Conservation (phyloP, 768 basidiomycete genomes). For the Gymnopilus dilepis region DNA sequence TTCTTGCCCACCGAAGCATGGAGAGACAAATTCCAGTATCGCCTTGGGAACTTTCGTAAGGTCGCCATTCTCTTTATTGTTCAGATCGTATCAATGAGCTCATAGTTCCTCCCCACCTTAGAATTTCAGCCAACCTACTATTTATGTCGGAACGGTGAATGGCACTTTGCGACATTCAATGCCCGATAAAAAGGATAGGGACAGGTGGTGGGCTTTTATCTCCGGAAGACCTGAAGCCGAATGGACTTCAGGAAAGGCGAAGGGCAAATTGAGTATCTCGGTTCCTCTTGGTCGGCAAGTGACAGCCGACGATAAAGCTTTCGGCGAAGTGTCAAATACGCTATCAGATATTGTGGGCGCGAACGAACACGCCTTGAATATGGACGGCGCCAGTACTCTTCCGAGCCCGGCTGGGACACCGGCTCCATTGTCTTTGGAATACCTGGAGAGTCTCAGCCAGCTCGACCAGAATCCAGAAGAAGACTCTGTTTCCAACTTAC, state of each 20-base stretch:
- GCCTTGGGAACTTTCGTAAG: conserved; percentile 71
- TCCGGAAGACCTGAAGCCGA: conserved; percentile 68
- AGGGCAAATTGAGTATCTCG: conserved; percentile 33
- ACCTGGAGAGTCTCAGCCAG: conserved; percentile 26
- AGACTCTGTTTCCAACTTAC: not conserved
- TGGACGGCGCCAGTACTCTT: conserved; percentile 41
- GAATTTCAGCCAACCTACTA: conserved; percentile 73
- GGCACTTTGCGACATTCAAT: conserved; percentile 43
- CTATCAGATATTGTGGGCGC: conserved; percentile 46
- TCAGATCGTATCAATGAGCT: not conserved
- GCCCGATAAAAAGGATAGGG: conserved; percentile 75
- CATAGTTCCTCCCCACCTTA: conserved; percentile 32
- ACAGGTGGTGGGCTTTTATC: conserved; percentile 82
- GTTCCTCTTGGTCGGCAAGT: too few species aligned
- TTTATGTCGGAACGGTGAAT: conserved; percentile 44
- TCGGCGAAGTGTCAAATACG: conserved; percentile 27
- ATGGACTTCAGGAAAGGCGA: conserved; percentile 64
- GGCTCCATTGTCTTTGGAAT: conserved; percentile 40
- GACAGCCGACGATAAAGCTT: conserved; percentile 19
- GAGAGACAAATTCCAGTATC: conserved; percentile 59
- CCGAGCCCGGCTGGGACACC: conserved; percentile 49
- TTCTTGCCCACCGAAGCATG: conserved; percentile 71
- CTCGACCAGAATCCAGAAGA: conserved; percentile 8
- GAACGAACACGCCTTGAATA: conserved; percentile 40
- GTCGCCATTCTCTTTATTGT: too few species aligned